phyloP scores from a whole-genome alignment of 2,329 filamentous ascomycete species.

The Proliferodiscus dingleyae region DNA sequence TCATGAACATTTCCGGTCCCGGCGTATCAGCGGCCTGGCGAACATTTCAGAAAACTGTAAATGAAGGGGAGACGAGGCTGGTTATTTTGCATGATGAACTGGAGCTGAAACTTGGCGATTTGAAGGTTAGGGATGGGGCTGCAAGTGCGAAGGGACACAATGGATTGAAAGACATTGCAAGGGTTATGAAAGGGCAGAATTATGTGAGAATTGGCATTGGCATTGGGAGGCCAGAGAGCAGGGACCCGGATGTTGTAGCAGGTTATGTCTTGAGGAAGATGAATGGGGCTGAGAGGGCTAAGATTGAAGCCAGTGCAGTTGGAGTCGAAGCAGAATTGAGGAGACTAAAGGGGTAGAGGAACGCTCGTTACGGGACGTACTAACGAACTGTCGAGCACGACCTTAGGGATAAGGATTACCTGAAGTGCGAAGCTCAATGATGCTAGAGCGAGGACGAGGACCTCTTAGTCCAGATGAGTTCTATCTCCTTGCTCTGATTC shows the following conservation, averaged over 20 bases:
- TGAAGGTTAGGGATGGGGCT: slow-evolving; percentile 59
- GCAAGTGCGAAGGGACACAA: slow-evolving; percentile 68
- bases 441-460: too few relatives aligned
- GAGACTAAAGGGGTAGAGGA: slow-evolving; percentile 11
- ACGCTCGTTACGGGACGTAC: not conserved
- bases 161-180: slow-evolving; percentile 64
- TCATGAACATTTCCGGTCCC: slow-evolving; percentile 82
- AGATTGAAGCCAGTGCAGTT: slow-evolving; percentile 25
- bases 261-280: slow-evolving; percentile 64
- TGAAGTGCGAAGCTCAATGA: too few relatives aligned
- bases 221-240: slow-evolving; percentile 73
- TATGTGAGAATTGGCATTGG: slow-evolving; percentile 69
- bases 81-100: slow-evolving; percentile 88
- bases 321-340: slow-evolving; percentile 26
- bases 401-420: too few relatives aligned
- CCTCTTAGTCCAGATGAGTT: too few relatives aligned
- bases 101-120: slow-evolving; percentile 63
- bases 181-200: slow-evolving; percentile 39
- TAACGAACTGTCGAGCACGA: too few relatives aligned
- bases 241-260: slow-evolving; percentile 63
- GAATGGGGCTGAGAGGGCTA: slow-evolving; percentile 23
- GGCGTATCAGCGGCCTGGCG: slow-evolving; percentile 64
- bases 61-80: slow-evolving; percentile 43
- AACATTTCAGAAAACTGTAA: slow-evolving; percentile 42
- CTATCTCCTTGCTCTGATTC: too few relatives aligned